Percentiles rank a stretch among this genome's conserved stretches.
Conservation (phyloP, 768 basidiomycete species). For the Lentinula sp. region DNA sequence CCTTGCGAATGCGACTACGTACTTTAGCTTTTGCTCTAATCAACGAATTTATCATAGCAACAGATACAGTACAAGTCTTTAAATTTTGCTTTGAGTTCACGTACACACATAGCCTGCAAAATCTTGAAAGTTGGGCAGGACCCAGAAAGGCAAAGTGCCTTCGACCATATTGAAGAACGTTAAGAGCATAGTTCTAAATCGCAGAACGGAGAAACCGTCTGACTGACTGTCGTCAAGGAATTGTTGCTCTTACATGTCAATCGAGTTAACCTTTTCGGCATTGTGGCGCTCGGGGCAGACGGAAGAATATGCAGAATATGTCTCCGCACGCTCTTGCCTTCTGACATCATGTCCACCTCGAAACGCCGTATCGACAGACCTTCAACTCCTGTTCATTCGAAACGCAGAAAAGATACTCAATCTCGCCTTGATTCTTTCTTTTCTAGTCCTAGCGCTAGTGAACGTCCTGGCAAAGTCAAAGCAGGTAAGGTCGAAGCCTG, state of each 20-base stretch:
- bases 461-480: neutral
- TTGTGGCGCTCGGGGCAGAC: neutral
- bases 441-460: neutral
- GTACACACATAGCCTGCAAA: neutral
- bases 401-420: neutral
- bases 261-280: neutral
- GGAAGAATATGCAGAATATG: neutral
- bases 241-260: neutral
- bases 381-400: neutral
- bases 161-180: neutral
- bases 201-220: neutral
- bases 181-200: neutral
- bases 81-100: neutral
- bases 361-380: neutral
- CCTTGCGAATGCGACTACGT: neutral
- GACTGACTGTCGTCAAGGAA: neutral
- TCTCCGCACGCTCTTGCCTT: neutral
- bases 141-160: neutral
- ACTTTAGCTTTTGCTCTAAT: neutral
- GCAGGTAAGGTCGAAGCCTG: neutral
- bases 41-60: neutral
- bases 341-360: conserved; percentile 4
- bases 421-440: conserved; percentile 1
- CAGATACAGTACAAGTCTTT: neutral
- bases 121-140: too few relatives aligned